Conservation (phyloP, 2,329 filamentous ascomycete genomes). For the Capronia americana region DNA sequence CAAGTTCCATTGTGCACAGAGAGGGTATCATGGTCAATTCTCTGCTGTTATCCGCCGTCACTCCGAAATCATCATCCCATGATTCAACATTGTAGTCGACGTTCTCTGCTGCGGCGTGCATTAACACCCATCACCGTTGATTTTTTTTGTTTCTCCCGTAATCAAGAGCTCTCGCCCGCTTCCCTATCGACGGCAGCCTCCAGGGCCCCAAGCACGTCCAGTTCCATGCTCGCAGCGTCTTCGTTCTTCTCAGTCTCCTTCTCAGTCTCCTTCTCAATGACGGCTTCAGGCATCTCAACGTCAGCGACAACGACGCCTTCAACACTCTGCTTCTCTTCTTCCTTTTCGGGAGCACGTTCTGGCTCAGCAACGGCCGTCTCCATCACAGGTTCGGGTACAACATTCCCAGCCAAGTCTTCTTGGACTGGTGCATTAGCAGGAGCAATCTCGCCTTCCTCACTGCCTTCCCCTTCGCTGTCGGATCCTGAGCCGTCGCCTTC, state of each 20-base stretch:
- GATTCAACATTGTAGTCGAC: not conserved
- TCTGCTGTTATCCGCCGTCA: not conserved
- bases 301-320: constrained; percentile 2
- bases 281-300: not conserved
- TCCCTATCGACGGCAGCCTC: constrained; percentile 32
- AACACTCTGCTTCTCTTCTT: constrained; percentile 7
- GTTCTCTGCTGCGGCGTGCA: not conserved
- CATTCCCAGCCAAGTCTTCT: not conserved
- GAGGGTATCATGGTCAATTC: not conserved
- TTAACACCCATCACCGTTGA: not conserved
- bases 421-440: constrained; percentile 2
- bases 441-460: constrained; percentile 40
- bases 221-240: constrained; percentile 1
- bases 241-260: constrained; percentile 2
- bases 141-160: not conserved
- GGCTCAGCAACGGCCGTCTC: not conserved
- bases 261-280: not conserved
- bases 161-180: not conserved
- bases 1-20: not conserved
- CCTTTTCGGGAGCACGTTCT: constrained; percentile 9
- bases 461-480: constrained; percentile 39
- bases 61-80: not conserved
- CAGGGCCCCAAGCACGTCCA: constrained; percentile 32
- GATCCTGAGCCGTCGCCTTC: constrained; percentile 18
- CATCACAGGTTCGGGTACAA: constrained; percentile 8